Conservation (phyloP, 208 protist species). For the Leishmania mexicana region DNA sequence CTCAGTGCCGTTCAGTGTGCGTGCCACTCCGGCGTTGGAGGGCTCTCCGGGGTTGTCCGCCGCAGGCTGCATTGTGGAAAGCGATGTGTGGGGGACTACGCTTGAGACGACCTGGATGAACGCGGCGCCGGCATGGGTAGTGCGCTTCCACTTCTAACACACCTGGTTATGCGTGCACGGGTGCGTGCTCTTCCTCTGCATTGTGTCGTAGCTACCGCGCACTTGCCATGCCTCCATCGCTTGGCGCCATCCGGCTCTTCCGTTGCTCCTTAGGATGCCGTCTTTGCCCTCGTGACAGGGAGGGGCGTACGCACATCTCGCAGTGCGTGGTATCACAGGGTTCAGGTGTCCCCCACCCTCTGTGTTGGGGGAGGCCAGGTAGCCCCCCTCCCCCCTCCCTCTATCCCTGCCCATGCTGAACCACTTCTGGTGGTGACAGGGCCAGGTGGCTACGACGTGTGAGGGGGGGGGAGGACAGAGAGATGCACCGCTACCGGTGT, state of each 20-base stretch:
- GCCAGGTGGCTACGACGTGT: too few relatives aligned
- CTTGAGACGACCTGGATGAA: slow-evolving; percentile 75
- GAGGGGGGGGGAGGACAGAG: too few relatives aligned
- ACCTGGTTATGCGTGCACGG: background rate
- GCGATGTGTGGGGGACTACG: slow-evolving; percentile 28
- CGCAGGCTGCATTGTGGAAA: slow-evolving; percentile 17
- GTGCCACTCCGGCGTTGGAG: slow-evolving; percentile 4
- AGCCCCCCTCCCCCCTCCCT: too few relatives aligned
- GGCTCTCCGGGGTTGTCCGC: slow-evolving; percentile 1
- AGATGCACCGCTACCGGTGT: too few relatives aligned
- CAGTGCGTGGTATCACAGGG: too few relatives aligned
- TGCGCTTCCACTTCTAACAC: slow-evolving; percentile 47
- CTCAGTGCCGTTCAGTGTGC: slow-evolving; percentile 16
- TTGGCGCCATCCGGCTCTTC: background rate
- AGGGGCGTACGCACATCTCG: too few relatives aligned
- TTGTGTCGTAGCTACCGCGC: background rate
- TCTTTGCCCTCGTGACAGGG: background rate
- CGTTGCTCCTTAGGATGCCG: background rate
- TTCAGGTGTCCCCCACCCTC: too few relatives aligned
- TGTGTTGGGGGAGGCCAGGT: too few relatives aligned
- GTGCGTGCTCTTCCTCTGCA: background rate
- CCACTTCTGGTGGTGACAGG: too few relatives aligned
- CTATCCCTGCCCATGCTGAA: too few relatives aligned
- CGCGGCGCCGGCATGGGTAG: slow-evolving; percentile 63
- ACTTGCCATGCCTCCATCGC: background rate